Evolutionary conservation across 768 basidiomycete species (phyloP).

Genomic region (Floccularia luteovirens): DNA sequence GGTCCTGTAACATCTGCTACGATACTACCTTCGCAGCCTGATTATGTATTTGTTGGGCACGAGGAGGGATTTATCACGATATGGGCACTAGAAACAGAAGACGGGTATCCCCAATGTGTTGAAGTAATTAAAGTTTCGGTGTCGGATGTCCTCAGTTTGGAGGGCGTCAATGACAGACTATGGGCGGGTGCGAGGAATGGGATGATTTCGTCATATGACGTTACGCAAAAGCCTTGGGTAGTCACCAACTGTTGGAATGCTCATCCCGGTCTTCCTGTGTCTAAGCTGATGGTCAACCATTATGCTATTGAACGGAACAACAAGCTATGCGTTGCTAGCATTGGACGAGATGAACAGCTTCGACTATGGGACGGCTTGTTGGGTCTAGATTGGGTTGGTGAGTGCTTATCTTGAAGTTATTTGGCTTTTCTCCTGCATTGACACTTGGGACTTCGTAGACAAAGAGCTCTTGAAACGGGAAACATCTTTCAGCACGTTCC

Average conservation of each 20-base stretch:
- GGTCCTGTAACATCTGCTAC: constrained; percentile 83
- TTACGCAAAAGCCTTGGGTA: constrained; percentile 67
- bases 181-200: constrained; percentile 90
- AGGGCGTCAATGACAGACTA: constrained; percentile 75
- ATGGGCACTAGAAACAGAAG: constrained; percentile 56
- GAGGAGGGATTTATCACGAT: constrained; percentile 85
- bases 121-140: constrained; percentile 75
- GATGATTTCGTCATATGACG: constrained; percentile 75
- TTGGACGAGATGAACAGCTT: constrained; percentile 66
- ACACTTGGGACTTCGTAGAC: constrained; percentile 34
- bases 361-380: constrained; percentile 89
- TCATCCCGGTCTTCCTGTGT: constrained; percentile 59
- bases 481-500: constrained; percentile 69
- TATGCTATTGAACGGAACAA: constrained; percentile 65
- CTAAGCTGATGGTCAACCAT: constrained; percentile 61
- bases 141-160: constrained; percentile 77
- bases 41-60: constrained; percentile 77
- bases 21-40: constrained; percentile 59
- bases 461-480: constrained; percentile 71
- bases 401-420: constrained; percentile 22
- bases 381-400: constrained; percentile 82
- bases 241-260: constrained; percentile 87
- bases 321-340: constrained; percentile 64
- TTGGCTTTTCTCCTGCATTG: neutral
- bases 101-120: constrained; percentile 54